Percentiles rank a stretch among this genome's conserved stretches.
Evolutionary conservation across 108 stramenopile species (phyloP).

Genomic region (Skeletonema potamos): DNA sequence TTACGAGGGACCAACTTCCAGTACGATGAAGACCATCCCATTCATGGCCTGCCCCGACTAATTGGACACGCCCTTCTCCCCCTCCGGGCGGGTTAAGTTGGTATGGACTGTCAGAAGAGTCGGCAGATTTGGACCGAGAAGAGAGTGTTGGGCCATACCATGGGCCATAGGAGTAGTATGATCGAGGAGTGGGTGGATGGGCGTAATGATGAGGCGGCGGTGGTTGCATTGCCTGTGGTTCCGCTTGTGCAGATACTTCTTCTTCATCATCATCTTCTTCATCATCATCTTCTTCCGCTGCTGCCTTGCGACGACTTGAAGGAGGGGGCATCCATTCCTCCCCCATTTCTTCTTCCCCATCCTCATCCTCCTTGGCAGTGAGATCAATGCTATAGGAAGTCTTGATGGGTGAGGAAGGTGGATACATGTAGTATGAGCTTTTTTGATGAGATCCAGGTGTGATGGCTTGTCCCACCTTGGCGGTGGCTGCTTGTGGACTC

Average conservation of each 20-base stretch:
- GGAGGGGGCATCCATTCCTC: constrained; percentile 1
- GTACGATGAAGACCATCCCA: constrained; percentile 1
- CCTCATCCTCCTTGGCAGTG: background rate
- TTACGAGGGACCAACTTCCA: background rate
- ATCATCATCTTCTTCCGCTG: background rate
- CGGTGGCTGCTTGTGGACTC: background rate
- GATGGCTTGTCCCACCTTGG: background rate
- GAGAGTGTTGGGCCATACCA: background rate
- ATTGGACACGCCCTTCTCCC: background rate
- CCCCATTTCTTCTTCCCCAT: constrained; percentile 1
- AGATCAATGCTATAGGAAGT: background rate
- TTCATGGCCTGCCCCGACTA: background rate
- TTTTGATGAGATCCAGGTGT: background rate
- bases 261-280: background rate
- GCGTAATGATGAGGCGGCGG: background rate
- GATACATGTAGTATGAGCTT: background rate
- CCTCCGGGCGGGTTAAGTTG: background rate
- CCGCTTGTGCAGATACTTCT: background rate
- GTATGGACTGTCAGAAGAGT: background rate
- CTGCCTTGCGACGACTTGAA: background rate
- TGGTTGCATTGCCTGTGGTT: background rate
- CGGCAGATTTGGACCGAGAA: background rate
- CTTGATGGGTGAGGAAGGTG: background rate
- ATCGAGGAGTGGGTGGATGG: background rate
- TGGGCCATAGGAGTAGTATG: background rate